phyloP scores from a whole-genome alignment of 2,329 filamentous ascomycete genomes.

The Neofusicoccum sp. region DNA sequence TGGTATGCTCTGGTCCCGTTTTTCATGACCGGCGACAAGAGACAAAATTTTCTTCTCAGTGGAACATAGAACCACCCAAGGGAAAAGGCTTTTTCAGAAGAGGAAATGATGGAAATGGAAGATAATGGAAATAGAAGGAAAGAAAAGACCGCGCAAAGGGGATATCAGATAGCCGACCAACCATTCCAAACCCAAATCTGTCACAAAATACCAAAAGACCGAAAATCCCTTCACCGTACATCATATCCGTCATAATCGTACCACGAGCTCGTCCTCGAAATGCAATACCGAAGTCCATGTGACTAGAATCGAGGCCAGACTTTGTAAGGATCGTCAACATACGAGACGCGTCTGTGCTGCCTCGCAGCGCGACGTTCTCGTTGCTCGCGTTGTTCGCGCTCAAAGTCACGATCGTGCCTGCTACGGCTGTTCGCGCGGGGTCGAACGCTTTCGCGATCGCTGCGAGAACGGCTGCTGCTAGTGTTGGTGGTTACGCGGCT shows the following conservation, averaged over 20 bases:
- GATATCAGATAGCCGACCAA: constrained; percentile 12
- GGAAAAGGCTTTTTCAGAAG: neutral
- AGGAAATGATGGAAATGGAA: neutral
- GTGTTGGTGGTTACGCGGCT: constrained; percentile 13
- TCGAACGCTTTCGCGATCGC: neutral
- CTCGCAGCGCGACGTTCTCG: neutral
- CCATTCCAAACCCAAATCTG: neutral
- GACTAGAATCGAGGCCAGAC: neutral
- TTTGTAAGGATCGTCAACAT: neutral
- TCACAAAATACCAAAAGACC: neutral
- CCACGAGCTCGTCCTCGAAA: neutral
- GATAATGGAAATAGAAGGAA: neutral
- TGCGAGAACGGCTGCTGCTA: constrained; percentile 10
- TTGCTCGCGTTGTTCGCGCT: neutral
- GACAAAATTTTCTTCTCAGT: neutral
- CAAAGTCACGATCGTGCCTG: neutral
- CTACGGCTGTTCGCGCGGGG: neutral
- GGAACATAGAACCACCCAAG: neutral
- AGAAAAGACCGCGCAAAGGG: neutral
- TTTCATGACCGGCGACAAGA: neutral
- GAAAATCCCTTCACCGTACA: neutral
- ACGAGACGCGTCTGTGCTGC: neutral
- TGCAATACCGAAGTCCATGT: neutral
- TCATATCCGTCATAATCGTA: neutral
- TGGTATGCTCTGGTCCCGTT: neutral